Conservation (phyloP, 2,329 filamentous ascomycete species). For the Epichloe uncinata region DNA sequence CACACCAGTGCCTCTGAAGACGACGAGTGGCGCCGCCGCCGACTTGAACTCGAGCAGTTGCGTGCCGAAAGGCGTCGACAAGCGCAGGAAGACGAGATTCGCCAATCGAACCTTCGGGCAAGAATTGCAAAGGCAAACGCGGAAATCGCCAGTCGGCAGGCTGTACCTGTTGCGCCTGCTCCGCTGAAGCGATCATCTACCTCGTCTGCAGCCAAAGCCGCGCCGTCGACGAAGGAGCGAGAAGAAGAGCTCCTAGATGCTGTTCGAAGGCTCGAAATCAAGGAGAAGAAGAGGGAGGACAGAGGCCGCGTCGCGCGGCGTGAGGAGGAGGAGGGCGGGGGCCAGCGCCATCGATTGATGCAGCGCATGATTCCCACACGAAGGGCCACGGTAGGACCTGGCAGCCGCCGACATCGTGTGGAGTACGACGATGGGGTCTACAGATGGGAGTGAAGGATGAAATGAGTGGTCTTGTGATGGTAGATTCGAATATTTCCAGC, state of each 20-base stretch:
- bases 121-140: slow-evolving; percentile 29
- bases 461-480: not conserved
- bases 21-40: slow-evolving; percentile 15
- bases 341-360: slow-evolving; percentile 24
- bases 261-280: slow-evolving; percentile 20
- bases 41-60: slow-evolving; percentile 13
- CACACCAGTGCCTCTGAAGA: slow-evolving; percentile 16
- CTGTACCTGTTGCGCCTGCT: slow-evolving; percentile 16
- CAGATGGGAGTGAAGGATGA: slow-evolving; percentile 23
- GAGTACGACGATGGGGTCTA: slow-evolving; percentile 26
- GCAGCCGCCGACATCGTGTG: slow-evolving; percentile 22
- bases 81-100: slow-evolving; percentile 5
- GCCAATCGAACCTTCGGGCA: slow-evolving; percentile 10
- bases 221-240: slow-evolving; percentile 5
- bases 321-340: slow-evolving; percentile 26
- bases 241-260: slow-evolving; percentile 22
- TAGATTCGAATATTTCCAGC: no score
- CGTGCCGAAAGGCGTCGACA: slow-evolving; percentile 12
- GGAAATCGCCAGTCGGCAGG: slow-evolving; percentile 26
- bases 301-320: slow-evolving; percentile 8
- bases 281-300: slow-evolving; percentile 19
- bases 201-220: slow-evolving; percentile 13
- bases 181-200: slow-evolving; percentile 12
- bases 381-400: slow-evolving; percentile 23
- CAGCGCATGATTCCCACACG: slow-evolving; percentile 28